These are phyloP conservation scores for Musa itinerans DNA, from an alignment of 176 grass and related monocot species.

Conservation along the genomic window DNA sequence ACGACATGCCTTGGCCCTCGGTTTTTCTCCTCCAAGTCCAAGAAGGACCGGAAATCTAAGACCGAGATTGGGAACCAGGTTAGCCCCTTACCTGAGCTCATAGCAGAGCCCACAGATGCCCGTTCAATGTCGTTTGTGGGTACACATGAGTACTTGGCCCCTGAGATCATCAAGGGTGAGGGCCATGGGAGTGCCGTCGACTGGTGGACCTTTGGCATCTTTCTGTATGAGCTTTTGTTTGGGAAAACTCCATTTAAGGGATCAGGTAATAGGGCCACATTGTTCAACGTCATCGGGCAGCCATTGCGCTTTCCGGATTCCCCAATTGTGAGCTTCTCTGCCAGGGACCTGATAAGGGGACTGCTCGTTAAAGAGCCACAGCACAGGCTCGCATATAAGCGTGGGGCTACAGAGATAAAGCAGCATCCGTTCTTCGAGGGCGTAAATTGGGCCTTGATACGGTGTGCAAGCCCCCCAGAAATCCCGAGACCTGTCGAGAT, in stretches of 20 bases:
- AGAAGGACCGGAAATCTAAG: neutral
- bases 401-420: neutral
- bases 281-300: neutral
- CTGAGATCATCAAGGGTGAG: neutral
- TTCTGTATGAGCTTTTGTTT: neutral
- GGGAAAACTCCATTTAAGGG: neutral
- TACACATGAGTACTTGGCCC: neutral
- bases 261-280: neutral
- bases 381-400: neutral
- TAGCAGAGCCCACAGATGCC: neutral
- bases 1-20: neutral
- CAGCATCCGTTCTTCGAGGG: constrained; percentile 1
- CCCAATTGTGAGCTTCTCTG: neutral
- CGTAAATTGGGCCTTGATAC: constrained; percentile 1
- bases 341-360: neutral
- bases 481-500: neutral
- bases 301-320: neutral
- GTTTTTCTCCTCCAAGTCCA: neutral
- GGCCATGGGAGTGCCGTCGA: neutral
- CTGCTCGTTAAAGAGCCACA: neutral
- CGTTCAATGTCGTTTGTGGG: neutral
- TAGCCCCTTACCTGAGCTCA: neutral
- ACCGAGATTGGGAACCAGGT: neutral
- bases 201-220: constrained; percentile 3
- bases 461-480: neutral